These are phyloP conservation scores for Auriculariales sp. DNA, from an alignment of 768 basidiomycete species.

Conservation along the genomic window DNA sequence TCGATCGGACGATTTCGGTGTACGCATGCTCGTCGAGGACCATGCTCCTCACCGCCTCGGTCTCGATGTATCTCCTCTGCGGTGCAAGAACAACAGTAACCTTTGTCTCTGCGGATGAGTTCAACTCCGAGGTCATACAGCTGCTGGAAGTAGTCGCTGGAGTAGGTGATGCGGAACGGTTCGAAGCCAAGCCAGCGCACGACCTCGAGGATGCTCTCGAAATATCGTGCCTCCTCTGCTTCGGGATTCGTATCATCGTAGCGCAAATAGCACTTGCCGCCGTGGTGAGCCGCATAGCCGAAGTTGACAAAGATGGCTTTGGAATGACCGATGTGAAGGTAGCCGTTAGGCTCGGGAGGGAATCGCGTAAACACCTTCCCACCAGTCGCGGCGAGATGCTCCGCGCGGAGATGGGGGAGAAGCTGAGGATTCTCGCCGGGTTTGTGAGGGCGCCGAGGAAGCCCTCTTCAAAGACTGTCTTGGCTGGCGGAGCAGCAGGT, in stretches of 20 bases:
- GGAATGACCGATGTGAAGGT: conserved; percentile 88
- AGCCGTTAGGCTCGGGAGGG: conserved; percentile 97
- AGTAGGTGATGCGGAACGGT: conserved; percentile 98
- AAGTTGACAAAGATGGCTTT: conserved; percentile 98
- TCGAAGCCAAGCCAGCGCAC: conserved; percentile 95
- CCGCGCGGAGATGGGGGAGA: conserved; percentile 57
- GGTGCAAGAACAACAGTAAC: conserved; percentile 91
- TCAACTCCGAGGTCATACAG: conserved; percentile 79
- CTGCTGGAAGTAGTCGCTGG: conserved; percentile 88
- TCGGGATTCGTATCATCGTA: conserved; percentile 99
- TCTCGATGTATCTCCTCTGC: conserved; percentile 87
- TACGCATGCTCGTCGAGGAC: conserved; percentile 68
- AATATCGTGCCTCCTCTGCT: conserved; percentile 91
- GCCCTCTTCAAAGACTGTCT: conserved; percentile 81
- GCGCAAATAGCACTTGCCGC: conserved; percentile 85
- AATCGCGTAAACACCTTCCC: conserved; percentile 90
- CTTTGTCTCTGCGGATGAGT: conserved; percentile 79
- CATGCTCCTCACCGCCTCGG: conserved; percentile 69
- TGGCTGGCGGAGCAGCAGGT: conserved; percentile 24
- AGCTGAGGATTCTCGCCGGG: conserved; percentile 90
- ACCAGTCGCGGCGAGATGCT: conserved; percentile 66
- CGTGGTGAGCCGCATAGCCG: conserved; percentile 90
- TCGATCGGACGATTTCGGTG: conserved; percentile 76
- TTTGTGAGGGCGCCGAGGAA: conserved; percentile 88
- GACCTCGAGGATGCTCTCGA: conserved; percentile 91